These are phyloP conservation scores for Cucumis cinereus DNA, from an alignment of 306 rosid genomes.

Conservation along the genomic window DNA sequence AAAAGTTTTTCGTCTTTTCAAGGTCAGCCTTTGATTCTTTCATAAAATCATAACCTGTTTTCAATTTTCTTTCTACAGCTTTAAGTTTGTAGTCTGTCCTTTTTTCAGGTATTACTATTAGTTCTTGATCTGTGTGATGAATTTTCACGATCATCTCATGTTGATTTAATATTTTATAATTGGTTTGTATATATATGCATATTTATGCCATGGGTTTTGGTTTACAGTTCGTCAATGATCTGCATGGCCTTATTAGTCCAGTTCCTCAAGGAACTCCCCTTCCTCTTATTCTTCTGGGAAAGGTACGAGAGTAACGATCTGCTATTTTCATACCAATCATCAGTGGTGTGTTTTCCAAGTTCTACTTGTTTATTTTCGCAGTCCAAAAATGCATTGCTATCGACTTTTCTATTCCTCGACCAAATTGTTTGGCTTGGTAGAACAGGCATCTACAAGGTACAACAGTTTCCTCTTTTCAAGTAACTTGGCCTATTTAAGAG, in stretches of 20 bases:
- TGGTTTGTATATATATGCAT: background rate
- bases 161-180: background rate
- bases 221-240: slow-evolving; percentile 64
- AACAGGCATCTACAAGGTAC: slow-evolving; percentile 67
- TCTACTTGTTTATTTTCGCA: slow-evolving; percentile 15
- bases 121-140: background rate
- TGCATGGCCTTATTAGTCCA: slow-evolving; percentile 78
- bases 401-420: slow-evolving; percentile 91
- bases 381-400: slow-evolving; percentile 81
- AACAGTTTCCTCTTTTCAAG: background rate
- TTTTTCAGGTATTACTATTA: background rate
- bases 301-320: slow-evolving; percentile 28
- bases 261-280: slow-evolving; percentile 75
- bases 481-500: background rate
- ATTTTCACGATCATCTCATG: background rate
- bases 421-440: slow-evolving; percentile 96
- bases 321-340: background rate
- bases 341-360: background rate
- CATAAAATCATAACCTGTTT: background rate
- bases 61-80: background rate
- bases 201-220: background rate
- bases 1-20: slow-evolving; percentile 90
- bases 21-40: slow-evolving; percentile 40
- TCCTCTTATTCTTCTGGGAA: slow-evolving; percentile 63
- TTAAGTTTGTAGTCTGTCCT: background rate